phyloP scores from a whole-genome alignment of 139 green algal species.

The Pseudopediastrum boryanum region DNA sequence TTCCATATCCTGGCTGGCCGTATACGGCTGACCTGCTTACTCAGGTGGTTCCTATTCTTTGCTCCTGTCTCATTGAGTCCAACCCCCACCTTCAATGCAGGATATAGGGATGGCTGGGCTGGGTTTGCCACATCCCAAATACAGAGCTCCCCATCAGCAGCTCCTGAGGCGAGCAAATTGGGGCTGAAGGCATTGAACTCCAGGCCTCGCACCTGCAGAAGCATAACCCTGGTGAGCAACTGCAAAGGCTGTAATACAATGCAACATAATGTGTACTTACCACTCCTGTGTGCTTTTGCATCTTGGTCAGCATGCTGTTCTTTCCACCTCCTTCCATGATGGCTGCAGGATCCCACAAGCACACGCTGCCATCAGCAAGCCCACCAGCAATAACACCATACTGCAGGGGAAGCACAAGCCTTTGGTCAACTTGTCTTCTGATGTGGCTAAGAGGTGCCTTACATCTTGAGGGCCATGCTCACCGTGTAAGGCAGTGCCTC shows the following conservation, averaged over 20 bases:
- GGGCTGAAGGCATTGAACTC: constrained; percentile 93
- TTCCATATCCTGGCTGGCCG: no score
- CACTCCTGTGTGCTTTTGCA: constrained; percentile 83
- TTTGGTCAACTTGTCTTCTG: background rate
- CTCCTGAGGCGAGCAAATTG: constrained; percentile 93
- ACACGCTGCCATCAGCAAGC: constrained; percentile 89
- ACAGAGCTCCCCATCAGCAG: constrained; percentile 88
- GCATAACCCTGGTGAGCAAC: background rate
- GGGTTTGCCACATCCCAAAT: constrained; percentile 96
- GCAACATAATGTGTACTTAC: constrained; percentile 49
- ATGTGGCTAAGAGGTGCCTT: background rate
- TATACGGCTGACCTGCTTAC: no score
- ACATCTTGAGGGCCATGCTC: background rate
- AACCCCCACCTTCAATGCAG: constrained; percentile 41
- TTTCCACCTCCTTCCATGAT: constrained; percentile 65
- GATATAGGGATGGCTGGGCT: constrained; percentile 68
- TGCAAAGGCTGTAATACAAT: background rate
- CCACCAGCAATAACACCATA: constrained; percentile 92
- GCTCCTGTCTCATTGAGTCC: no score
- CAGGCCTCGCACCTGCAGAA: constrained; percentile 80
- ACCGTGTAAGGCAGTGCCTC: constrained; percentile 18
- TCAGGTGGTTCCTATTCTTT: no score
- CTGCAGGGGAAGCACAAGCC: constrained; percentile 49
- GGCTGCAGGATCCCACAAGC: constrained; percentile 88
- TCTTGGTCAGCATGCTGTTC: constrained; percentile 65